Evolutionary conservation across 1,284 basidiomycete species (phyloP).

Genomic region (Austroboletus olivaceoglutinosus): DNA sequence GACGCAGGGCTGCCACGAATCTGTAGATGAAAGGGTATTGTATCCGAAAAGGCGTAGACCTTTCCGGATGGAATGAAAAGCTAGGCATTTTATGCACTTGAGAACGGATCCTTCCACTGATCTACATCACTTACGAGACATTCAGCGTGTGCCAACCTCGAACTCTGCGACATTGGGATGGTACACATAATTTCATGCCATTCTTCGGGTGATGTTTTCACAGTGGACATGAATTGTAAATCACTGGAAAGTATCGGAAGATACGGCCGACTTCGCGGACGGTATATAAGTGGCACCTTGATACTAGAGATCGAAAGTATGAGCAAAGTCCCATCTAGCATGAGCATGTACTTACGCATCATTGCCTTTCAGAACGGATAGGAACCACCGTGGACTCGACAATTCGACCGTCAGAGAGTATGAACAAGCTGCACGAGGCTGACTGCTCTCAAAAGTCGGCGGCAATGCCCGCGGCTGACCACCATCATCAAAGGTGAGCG

Average conservation of each 20-base stretch:
- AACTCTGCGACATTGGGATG: constrained; percentile 21
- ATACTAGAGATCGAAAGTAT: constrained; percentile 15
- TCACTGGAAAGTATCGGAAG: constrained; percentile 27
- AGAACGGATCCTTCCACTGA: background rate
- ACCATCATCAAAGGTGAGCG: constrained; percentile 26
- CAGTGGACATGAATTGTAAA: constrained; percentile 27
- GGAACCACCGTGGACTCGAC: constrained; percentile 20
- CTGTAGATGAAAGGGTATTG: constrained; percentile 35
- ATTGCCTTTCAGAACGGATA: constrained; percentile 19
- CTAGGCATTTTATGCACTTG: constrained; percentile 10
- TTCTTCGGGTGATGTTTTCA: constrained; percentile 33
- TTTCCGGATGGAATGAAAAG: constrained; percentile 31
- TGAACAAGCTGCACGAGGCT: constrained; percentile 15
- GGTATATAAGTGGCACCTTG: constrained; percentile 25
- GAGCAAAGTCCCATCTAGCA: background rate
- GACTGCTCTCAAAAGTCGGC: constrained; percentile 23
- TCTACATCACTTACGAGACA: constrained; percentile 26
- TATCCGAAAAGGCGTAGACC: constrained; percentile 27
- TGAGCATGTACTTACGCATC: constrained; percentile 17
- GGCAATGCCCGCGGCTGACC: constrained; percentile 19
- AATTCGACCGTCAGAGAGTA: constrained; percentile 28
- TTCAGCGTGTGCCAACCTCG: constrained; percentile 21
- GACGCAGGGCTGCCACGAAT: constrained; percentile 27
- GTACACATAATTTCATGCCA: constrained; percentile 30
- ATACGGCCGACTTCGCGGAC: constrained; percentile 24